Conservation (phyloP, 495 filamentous ascomycete genomes). For the Neurospora sp. region DNA sequence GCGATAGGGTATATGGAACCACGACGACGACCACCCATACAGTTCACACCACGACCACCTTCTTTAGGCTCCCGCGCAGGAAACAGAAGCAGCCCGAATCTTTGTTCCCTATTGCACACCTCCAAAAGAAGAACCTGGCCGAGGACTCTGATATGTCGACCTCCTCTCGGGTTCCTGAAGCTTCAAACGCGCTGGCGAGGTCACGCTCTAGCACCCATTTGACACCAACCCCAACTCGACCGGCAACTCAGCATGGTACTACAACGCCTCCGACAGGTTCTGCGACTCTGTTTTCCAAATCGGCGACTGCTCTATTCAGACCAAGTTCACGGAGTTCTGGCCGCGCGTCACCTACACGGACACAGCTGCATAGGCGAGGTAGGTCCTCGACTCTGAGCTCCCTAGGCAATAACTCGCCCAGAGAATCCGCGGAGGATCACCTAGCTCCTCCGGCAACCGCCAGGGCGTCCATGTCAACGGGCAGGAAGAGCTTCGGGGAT, state of each 20-base stretch:
- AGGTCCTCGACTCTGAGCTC: constrained; percentile 90
- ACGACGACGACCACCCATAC: constrained; percentile 52
- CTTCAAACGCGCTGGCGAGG: constrained; percentile 4
- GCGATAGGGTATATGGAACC: constrained; percentile 57
- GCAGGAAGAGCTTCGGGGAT: constrained; percentile 82
- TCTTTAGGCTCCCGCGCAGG: constrained; percentile 73
- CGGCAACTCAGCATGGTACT: constrained; percentile 35
- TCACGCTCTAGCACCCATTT: constrained; percentile 16
- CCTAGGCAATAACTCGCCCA: constrained; percentile 32
- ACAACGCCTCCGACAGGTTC: constrained; percentile 25
- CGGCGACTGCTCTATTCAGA: constrained; percentile 49
- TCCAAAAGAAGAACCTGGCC: constrained; percentile 60
- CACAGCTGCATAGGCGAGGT: constrained; percentile 47
- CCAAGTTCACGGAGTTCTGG: constrained; percentile 57
- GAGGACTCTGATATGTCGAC: constrained; percentile 21
- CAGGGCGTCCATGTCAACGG: constrained; percentile 73
- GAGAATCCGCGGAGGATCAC: constrained; percentile 49
- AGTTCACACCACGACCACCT: constrained; percentile 54
- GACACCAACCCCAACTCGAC: constrained; percentile 39
- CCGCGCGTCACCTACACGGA: constrained; percentile 58
- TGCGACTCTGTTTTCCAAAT: constrained; percentile 13
- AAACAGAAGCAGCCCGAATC: constrained; percentile 68
- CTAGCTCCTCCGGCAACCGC: constrained; percentile 41
- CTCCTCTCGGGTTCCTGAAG: constrained; percentile 18
- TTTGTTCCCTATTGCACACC: constrained; percentile 61